phyloP scores from a whole-genome alignment of 2,329 filamentous ascomycete genomes.

The Dendrostoma leiphaemia region DNA sequence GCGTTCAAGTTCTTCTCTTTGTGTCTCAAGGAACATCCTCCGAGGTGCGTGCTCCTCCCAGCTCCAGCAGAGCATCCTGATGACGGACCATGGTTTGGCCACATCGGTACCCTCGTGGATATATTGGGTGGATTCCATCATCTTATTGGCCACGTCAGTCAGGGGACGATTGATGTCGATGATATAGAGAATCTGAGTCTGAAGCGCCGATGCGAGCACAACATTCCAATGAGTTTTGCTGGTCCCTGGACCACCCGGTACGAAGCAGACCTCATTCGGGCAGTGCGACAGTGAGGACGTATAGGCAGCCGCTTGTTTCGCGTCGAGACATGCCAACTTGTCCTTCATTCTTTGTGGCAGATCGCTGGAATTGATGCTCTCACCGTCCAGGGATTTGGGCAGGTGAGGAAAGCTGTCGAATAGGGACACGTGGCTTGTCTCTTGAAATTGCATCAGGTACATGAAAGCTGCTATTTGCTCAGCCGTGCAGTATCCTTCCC shows the following conservation, averaged over 20 bases:
- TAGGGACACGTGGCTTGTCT: background rate
- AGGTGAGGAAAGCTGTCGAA: background rate
- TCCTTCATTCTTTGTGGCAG: background rate
- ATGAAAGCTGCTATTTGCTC: background rate
- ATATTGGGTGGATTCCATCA: background rate
- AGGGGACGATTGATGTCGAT: no score
- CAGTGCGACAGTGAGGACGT: no score
- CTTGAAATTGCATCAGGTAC: background rate
- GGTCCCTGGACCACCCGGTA: no score
- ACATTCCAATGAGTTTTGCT: no score
- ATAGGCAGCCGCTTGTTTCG: no score
- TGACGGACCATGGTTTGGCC: background rate
- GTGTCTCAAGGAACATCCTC: background rate
- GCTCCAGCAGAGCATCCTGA: conserved; percentile 6
- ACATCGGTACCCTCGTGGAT: background rate
- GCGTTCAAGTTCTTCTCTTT: background rate
- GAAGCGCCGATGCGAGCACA: no score
- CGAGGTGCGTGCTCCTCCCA: background rate
- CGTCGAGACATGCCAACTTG: background rate
- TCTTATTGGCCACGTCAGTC: background rate
- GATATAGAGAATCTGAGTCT: no score
- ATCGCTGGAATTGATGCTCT: background rate
- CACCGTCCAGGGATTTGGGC: no score
- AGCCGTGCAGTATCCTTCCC: background rate
- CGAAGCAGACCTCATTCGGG: no score